These are phyloP conservation scores for Aleurites moluccanus DNA, from an alignment of 441 rosid species.

Conservation along the genomic window DNA sequence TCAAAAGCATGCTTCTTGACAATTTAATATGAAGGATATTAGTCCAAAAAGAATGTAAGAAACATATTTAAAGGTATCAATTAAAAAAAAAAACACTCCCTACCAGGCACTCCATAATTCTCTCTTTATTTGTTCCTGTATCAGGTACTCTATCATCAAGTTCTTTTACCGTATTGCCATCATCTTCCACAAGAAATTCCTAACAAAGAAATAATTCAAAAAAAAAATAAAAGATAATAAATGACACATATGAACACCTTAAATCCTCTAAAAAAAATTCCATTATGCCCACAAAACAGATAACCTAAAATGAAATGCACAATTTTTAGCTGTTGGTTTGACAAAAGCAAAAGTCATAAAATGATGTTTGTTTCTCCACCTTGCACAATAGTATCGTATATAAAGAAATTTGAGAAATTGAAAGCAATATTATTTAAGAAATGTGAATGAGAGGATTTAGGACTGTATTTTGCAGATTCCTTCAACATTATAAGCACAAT, in stretches of 20 bases:
- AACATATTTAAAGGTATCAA: too few relatives aligned
- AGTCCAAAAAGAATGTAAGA: neutral
- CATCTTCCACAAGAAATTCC: neutral
- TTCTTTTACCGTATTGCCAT: neutral
- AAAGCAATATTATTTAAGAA: neutral
- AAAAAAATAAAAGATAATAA: neutral
- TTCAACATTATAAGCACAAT: neutral
- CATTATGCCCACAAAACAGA: neutral
- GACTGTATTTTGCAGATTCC: neutral
- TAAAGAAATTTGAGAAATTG: neutral
- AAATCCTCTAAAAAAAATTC: neutral
- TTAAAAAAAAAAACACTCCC: too few relatives aligned
- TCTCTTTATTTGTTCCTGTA: slow-evolving; percentile 9
- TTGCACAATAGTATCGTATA: neutral
- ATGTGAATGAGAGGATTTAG: neutral
- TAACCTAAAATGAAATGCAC: neutral
- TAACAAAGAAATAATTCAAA: neutral
- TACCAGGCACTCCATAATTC: slow-evolving; percentile 20
- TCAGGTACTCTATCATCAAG: neutral
- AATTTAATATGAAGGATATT: neutral
- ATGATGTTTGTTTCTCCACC: neutral
- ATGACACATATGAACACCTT: neutral
- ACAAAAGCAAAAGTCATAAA: neutral
- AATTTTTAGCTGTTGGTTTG: neutral
- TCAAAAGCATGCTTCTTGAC: neutral